phyloP scores from a whole-genome alignment of 768 basidiomycete species.

The Sporobolomyces phaffii region DNA sequence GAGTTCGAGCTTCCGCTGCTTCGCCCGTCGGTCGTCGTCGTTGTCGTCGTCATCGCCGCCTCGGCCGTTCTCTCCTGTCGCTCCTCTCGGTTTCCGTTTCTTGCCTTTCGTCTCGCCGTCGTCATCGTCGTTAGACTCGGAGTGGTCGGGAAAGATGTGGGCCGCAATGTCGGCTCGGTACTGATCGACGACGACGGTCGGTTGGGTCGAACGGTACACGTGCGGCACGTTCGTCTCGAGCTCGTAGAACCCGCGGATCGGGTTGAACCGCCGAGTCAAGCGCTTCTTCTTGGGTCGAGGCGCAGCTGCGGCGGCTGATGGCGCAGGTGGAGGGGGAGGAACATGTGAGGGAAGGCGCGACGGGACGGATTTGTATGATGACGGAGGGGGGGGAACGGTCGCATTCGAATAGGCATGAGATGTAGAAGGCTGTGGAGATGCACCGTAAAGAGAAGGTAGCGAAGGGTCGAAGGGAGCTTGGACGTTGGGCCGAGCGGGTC shows the following conservation, averaged over 20 bases:
- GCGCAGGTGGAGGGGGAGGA: background rate
- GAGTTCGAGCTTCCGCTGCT: no score
- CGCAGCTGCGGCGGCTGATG: background rate
- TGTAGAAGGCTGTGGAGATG: background rate
- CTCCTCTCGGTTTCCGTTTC: background rate
- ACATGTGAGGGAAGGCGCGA: background rate
- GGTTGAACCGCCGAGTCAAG: conserved; percentile 34
- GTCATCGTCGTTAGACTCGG: conserved; percentile 51
- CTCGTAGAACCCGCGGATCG: conserved; percentile 70
- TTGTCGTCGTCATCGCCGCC: no score
- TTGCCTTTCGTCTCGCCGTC: conserved; percentile 46
- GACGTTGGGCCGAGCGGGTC: background rate
- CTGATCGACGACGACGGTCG: conserved; percentile 57
- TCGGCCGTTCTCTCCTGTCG: no score
- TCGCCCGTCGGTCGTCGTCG: no score
- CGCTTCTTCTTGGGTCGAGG: conserved; percentile 30
- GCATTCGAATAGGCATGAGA: no score
- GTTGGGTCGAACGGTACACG: conserved; percentile 72
- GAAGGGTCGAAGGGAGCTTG: background rate
- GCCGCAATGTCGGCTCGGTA: conserved; percentile 54
- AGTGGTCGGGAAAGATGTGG: conserved; percentile 40
- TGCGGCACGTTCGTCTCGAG: conserved; percentile 69
- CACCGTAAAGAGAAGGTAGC: background rate
- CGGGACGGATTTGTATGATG: background rate
- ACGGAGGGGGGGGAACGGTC: background rate